Conservation (phyloP, 331 rosid species). For the Malus hybrid region DNA sequence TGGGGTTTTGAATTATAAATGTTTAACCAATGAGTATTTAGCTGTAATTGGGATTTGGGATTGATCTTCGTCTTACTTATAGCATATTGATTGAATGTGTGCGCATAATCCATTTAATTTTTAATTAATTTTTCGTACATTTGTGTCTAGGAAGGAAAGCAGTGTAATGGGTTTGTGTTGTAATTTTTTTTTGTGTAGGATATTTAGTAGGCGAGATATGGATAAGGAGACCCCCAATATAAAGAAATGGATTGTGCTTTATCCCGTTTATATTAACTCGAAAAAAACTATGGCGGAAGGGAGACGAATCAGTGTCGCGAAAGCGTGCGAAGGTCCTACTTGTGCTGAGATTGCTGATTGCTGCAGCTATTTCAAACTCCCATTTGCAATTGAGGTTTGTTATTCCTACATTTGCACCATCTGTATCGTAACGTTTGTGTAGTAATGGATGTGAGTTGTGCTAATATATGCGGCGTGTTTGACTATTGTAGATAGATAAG, state of each 20-base stretch:
- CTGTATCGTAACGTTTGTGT: background rate
- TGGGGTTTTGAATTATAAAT: background rate
- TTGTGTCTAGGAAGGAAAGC: background rate
- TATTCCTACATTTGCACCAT: background rate
- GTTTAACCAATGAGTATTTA: background rate
- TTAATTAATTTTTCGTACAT: background rate
- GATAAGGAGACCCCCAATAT: conserved; percentile 45
- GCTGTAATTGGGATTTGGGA: background rate
- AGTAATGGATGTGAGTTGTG: background rate
- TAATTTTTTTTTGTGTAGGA: background rate
- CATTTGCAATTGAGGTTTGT: conserved; percentile 72
- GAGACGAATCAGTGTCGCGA: conserved; percentile 26
- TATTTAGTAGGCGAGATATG: conserved; percentile 28
- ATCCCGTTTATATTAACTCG: conserved; percentile 77
- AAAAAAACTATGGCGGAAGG: conserved; percentile 84
- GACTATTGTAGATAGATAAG: conserved; percentile 54
- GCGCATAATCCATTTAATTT: background rate
- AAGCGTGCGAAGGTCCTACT: conserved; percentile 14
- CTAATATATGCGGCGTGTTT: background rate
- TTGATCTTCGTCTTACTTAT: background rate
- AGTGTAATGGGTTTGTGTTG: background rate
- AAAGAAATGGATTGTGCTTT: conserved; percentile 70
- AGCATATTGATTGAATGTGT: background rate
- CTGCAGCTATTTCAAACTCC: conserved; percentile 62
- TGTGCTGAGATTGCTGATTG: conserved; percentile 85